Conservation (phyloP, 2,329 filamentous ascomycete species). For the Neophaeococcomyces mojaviensis region DNA sequence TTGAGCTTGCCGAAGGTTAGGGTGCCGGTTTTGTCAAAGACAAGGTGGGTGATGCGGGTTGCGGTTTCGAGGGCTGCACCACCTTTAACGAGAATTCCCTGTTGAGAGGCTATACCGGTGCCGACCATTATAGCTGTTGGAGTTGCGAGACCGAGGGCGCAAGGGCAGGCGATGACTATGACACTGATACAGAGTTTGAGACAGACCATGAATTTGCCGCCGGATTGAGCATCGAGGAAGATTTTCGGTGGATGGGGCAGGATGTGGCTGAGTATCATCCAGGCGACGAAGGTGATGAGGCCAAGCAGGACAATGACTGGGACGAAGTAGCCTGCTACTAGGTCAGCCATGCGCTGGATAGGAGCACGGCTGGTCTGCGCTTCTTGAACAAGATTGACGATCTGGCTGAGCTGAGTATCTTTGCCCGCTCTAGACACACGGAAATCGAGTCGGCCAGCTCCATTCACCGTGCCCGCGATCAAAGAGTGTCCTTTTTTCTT, state of each 20-base stretch:
- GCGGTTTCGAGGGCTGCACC: slow-evolving; percentile 85
- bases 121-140: slow-evolving; percentile 98
- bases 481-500: slow-evolving; percentile 73
- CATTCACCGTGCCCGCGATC: slow-evolving; percentile 93
- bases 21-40: slow-evolving; percentile 94
- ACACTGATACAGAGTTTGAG: slow-evolving; percentile 96
- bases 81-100: slow-evolving; percentile 96
- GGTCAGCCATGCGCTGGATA: slow-evolving; percentile 87
- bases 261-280: slow-evolving; percentile 92
- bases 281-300: slow-evolving; percentile 73
- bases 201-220: slow-evolving; percentile 92
- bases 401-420: slow-evolving; percentile 94
- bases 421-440: slow-evolving; percentile 85
- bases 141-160: slow-evolving; percentile 88
- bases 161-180: slow-evolving; percentile 96
- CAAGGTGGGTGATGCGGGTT: slow-evolving; percentile 80
- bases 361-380: slow-evolving; percentile 90
- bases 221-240: slow-evolving; percentile 70
- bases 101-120: slow-evolving; percentile 90
- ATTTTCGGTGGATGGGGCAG: slow-evolving; percentile 78
- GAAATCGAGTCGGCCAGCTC: slow-evolving; percentile 84
- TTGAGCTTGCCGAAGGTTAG: slow-evolving; percentile 94
- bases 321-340: slow-evolving; percentile 87
- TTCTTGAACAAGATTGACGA: slow-evolving; percentile 96
- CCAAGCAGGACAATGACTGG: slow-evolving; percentile 81